These are phyloP conservation scores for Yarrowia bubula DNA, from an alignment of 805 yeast genomes.

Conservation along the genomic window DNA sequence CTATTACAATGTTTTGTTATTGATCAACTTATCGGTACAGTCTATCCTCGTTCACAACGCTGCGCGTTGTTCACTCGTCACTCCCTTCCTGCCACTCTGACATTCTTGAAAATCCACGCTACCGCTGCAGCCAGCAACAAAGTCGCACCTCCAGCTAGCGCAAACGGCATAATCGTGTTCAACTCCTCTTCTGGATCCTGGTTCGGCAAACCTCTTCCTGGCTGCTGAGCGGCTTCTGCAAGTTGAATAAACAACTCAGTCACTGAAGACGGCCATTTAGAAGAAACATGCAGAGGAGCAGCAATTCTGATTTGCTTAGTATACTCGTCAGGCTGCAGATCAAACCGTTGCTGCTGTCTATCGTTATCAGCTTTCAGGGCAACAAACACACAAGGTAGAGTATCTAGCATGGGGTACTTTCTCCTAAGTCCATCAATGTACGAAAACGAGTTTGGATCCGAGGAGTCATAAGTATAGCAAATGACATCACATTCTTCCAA, in stretches of 20 bases:
- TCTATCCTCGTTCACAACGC: neutral
- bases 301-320: conserved; percentile 63
- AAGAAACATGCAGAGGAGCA: conserved; percentile 87
- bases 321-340: conserved; percentile 82
- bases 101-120: conserved; percentile 23
- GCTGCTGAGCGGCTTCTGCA: conserved; percentile 82
- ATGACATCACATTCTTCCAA: conserved; percentile 86
- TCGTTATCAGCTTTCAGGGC: conserved; percentile 95
- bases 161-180: conserved; percentile 49
- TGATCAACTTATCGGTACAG: no score
- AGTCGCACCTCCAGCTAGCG: conserved; percentile 63
- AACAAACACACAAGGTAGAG: conserved; percentile 80
- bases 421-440: conserved; percentile 69
- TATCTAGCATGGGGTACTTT: conserved; percentile 55
- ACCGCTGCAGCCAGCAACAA: conserved; percentile 27
- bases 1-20: no score
- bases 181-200: conserved; percentile 62
- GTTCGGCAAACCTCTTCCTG: conserved; percentile 66
- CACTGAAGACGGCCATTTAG: conserved; percentile 83
- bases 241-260: conserved; percentile 81
- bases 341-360: conserved; percentile 88
- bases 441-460: conserved; percentile 93
- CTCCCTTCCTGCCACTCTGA: conserved; percentile 8
- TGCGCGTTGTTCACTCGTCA: neutral
- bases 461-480: conserved; percentile 87